These are phyloP conservation scores for Sclerotinia subarctica DNA, from an alignment of 2,329 filamentous ascomycete species.

Conservation along the genomic window DNA sequence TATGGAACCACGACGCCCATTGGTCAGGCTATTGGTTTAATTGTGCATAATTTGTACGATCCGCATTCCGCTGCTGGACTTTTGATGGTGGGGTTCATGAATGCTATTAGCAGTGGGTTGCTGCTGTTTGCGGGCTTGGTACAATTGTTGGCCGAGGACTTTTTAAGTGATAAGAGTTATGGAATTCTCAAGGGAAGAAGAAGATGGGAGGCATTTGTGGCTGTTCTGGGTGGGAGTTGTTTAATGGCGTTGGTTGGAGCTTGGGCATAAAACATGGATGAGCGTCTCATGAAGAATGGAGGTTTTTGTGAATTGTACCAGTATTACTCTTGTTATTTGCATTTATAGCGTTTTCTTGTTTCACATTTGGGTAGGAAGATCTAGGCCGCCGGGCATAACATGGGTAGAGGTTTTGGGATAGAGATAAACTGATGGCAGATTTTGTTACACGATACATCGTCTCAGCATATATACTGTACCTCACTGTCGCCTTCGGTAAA, in stretches of 20 bases:
- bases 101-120: conserved; percentile 77
- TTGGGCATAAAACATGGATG: conserved; percentile 47
- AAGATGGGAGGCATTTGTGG: conserved; percentile 58
- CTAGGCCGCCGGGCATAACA: neutral
- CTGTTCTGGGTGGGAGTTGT: conserved; percentile 57
- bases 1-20: conserved; percentile 77
- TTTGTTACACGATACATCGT: neutral
- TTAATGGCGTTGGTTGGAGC: conserved; percentile 67
- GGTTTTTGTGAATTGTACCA: neutral
- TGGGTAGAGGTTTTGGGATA: conserved; percentile 1
- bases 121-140: conserved; percentile 80
- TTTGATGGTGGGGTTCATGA: conserved; percentile 82
- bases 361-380: neutral
- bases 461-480: neutral
- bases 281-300: neutral
- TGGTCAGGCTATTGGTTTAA: conserved; percentile 77
- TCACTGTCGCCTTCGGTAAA: neutral
- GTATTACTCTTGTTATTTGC: neutral
- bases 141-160: conserved; percentile 81
- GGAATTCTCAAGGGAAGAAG: conserved; percentile 53
- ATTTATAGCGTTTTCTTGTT: neutral
- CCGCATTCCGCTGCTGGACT: conserved; percentile 72
- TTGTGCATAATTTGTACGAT: conserved; percentile 76
- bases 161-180: conserved; percentile 69
- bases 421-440: neutral